Evolutionary conservation across 1,284 basidiomycete species (phyloP), one percentile per base, ranked within the genome.

Genomic region (Papiliotrema laurentii): DNA sequence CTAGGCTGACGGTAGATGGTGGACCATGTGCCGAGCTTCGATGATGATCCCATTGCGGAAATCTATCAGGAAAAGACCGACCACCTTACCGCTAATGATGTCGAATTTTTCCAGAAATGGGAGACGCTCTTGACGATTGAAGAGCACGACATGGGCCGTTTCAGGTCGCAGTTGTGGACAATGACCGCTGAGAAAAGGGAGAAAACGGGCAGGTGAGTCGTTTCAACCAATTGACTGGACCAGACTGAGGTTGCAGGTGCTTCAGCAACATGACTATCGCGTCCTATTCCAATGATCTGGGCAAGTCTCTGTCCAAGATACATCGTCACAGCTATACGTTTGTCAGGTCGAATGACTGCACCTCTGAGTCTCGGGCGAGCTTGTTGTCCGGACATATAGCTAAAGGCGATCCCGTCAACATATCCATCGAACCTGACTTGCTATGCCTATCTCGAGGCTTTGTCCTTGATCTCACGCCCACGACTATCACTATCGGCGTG

Each of bases 91-190:
- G 68, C 78, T 0, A 33, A 68, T 0, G 89, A 96, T 52, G 71
- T 78, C 0, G 78, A 77, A 1, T 98, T 98, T 72, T 98, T 96
- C 78, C 82, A 81, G 59, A 80, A 83, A 55, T 98, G 96, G 96
- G 93, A 98, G 65, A 77, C 79, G 0, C 78, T 97, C 10, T 79
- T 98, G 47, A 80, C 87, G 1, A 74, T 93, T 18, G 96, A 98
- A 68, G 96, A 98, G 66, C 83, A 85, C 51, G 92, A 96, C 59
- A 77, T 87, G 10, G 74, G 84, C 11, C 80, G 86, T 14, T 88
- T 89, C 72, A 83, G 85, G 58, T 87, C 87, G 55, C 93, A 98
- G 64, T 78, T 98, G 7, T 99, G 94, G 94, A 94, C 89, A 0
- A 83, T 96, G 80, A 80, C 81, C 5, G 89, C 90, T 0, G 74